phyloP scores from a whole-genome alignment of 2,329 filamentous ascomycete species.

The Albifimbria verrucaria region DNA sequence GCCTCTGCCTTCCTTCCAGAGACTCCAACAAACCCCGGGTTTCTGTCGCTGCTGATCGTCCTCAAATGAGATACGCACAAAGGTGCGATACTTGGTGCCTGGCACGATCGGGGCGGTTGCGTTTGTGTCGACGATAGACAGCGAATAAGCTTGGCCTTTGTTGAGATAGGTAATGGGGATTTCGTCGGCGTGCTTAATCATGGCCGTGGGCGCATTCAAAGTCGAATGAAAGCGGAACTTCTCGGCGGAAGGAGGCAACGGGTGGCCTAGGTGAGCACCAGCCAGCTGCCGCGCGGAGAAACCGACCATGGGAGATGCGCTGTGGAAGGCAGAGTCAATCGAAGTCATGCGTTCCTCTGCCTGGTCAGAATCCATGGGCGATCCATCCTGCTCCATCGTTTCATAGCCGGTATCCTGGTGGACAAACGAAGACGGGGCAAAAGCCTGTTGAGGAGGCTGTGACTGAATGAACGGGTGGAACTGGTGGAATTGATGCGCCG shows the following conservation, averaged over 20 bases:
- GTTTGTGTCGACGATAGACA: constrained; percentile 77
- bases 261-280: constrained; percentile 41
- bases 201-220: constrained; percentile 90
- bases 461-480: constrained; percentile 70
- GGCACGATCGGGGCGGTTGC: constrained; percentile 55
- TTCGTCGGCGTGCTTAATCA: constrained; percentile 86
- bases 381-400: constrained; percentile 71
- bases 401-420: constrained; percentile 80
- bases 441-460: constrained; percentile 55
- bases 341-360: constrained; percentile 49
- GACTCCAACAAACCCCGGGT: constrained; percentile 76
- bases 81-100: constrained; percentile 78
- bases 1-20: constrained; percentile 96
- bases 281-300: constrained; percentile 51
- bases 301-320: constrained; percentile 56
- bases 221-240: constrained; percentile 89
- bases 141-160: constrained; percentile 90
- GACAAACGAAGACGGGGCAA: constrained; percentile 75
- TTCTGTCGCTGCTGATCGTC: constrained; percentile 89
- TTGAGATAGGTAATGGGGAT: constrained; percentile 98
- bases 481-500: constrained; percentile 60
- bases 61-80: constrained; percentile 93
- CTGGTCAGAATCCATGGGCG: constrained; percentile 59
- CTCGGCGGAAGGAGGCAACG: constrained; percentile 54
- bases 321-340: constrained; percentile 60